A percentile compares a stretch with the other conserved stretches of the same genome.
These are phyloP conservation scores for Astragalus membranaceus DNA, from an alignment of 306 rosid genomes.

Conservation along the genomic window DNA sequence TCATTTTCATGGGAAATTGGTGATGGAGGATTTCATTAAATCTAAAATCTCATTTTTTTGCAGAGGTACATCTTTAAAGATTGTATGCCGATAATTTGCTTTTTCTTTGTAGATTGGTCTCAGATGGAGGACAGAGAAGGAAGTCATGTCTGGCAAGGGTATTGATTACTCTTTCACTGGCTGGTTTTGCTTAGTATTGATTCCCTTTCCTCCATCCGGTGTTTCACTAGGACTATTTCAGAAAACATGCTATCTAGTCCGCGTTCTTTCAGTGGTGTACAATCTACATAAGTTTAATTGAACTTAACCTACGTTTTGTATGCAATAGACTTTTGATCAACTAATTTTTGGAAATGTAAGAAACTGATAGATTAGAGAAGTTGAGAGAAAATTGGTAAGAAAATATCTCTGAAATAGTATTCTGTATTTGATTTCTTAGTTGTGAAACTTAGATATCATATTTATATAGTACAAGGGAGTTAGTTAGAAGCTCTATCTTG, in stretches of 20 bases:
- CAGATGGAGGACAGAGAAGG: slow-evolving; percentile 94
- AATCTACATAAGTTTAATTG: background rate
- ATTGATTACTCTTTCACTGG: slow-evolving; percentile 21
- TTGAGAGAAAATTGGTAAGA: too few relatives aligned
- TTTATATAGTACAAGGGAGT: too few relatives aligned
- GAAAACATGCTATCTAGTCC: slow-evolving; percentile 7
- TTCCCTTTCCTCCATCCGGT: slow-evolving; percentile 1
- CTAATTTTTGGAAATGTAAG: background rate
- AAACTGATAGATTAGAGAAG: too few relatives aligned
- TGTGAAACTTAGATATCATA: too few relatives aligned
- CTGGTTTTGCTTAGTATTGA: slow-evolving; percentile 1
- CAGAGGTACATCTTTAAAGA: slow-evolving; percentile 3
- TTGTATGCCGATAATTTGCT: slow-evolving; percentile 17
- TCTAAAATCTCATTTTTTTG: background rate
- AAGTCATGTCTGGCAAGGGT: slow-evolving; percentile 92
- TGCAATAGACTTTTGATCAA: background rate
- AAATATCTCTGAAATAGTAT: too few relatives aligned
- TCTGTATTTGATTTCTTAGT: too few relatives aligned
- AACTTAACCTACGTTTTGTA: background rate
- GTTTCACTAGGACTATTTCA: background rate
- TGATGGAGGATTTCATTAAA: background rate
- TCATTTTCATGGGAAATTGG: slow-evolving; percentile 4
- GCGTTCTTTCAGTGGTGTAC: background rate
- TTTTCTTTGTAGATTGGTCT: slow-evolving; percentile 69
- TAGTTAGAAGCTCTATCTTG: too few relatives aligned